Conservation (phyloP, 1,139 yeast species). For the Sugiyamaella paludigena region DNA sequence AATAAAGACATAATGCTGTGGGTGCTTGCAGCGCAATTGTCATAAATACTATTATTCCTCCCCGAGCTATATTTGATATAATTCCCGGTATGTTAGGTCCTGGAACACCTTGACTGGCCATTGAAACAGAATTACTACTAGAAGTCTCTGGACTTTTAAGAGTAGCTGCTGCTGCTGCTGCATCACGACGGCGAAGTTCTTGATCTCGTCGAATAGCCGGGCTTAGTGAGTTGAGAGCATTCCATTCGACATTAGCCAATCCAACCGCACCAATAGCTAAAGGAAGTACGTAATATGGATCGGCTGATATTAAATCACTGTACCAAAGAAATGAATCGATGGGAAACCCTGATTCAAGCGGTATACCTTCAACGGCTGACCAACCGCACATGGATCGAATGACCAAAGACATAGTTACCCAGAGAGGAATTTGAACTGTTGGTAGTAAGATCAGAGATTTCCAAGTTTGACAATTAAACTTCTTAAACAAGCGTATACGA, state of each 20-base stretch:
- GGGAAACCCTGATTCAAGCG: slow-evolving; percentile 55
- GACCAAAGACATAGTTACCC: slow-evolving; percentile 76
- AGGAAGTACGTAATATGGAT: slow-evolving; percentile 66
- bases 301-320: slow-evolving; percentile 56
- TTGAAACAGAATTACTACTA: slow-evolving; percentile 24
- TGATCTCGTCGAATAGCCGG: slow-evolving; percentile 35
- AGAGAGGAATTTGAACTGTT: slow-evolving; percentile 79
- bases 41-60: slow-evolving; percentile 77
- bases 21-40: slow-evolving; percentile 87
- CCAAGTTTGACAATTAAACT: slow-evolving; percentile 73
- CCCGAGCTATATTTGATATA: slow-evolving; percentile 63
- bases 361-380: slow-evolving; percentile 44
- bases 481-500: slow-evolving; percentile 64
- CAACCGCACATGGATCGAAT: slow-evolving; percentile 77
- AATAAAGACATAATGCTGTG: slow-evolving; percentile 70
- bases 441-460: slow-evolving; percentile 69
- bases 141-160: slow-evolving; percentile 22
- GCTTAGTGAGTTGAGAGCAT: slow-evolving; percentile 52
- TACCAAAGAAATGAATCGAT: slow-evolving; percentile 62
- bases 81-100: slow-evolving; percentile 58
- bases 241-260: slow-evolving; percentile 79
- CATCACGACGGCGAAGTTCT: slow-evolving; percentile 12
- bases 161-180: slow-evolving; percentile 14
- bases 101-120: slow-evolving; percentile 41
- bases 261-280: slow-evolving; percentile 66